Evolutionary conservation across 495 filamentous ascomycete species (phyloP).

Genomic region (Aspergillus conjunctus): DNA sequence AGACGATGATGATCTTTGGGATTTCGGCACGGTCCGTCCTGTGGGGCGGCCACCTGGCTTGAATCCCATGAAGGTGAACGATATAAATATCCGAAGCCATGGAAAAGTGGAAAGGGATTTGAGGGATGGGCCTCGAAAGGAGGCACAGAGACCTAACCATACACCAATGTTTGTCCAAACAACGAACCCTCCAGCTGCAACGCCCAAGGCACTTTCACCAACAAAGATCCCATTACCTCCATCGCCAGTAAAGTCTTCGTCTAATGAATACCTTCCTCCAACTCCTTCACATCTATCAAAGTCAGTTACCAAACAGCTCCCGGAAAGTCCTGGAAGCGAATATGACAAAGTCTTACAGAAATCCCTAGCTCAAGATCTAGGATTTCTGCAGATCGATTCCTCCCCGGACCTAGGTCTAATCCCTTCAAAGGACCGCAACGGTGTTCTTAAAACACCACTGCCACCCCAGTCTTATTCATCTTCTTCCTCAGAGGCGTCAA

Average conservation of each 20-base stretch:
- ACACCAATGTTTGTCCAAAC: conserved; percentile 21
- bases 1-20: conserved; percentile 84
- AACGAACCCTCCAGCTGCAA: conserved; percentile 18
- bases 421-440: conserved; percentile 21
- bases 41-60: conserved; percentile 59
- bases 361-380: conserved; percentile 62
- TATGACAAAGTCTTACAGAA: conserved; percentile 62
- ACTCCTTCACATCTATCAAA: conserved; percentile 49
- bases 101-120: conserved; percentile 46
- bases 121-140: conserved; percentile 39
- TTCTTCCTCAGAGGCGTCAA: conserved; percentile 52
- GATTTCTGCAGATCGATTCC: conserved; percentile 43
- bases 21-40: conserved; percentile 89
- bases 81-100: conserved; percentile 64
- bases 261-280: conserved; percentile 41
- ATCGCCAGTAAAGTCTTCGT: conserved; percentile 38
- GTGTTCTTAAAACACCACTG: conserved; percentile 37
- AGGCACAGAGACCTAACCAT: conserved; percentile 23
- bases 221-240: conserved; percentile 64
- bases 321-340: conserved; percentile 46
- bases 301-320: conserved; percentile 32
- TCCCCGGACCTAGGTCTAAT: conserved; percentile 23
- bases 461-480: conserved; percentile 19
- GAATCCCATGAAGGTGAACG: conserved; percentile 72
- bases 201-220: conserved; percentile 45